Percentiles rank a stretch among this genome's conserved stretches.
phyloP scores from a whole-genome alignment of 768 basidiomycete genomes.

The Boletus reticulatus region DNA sequence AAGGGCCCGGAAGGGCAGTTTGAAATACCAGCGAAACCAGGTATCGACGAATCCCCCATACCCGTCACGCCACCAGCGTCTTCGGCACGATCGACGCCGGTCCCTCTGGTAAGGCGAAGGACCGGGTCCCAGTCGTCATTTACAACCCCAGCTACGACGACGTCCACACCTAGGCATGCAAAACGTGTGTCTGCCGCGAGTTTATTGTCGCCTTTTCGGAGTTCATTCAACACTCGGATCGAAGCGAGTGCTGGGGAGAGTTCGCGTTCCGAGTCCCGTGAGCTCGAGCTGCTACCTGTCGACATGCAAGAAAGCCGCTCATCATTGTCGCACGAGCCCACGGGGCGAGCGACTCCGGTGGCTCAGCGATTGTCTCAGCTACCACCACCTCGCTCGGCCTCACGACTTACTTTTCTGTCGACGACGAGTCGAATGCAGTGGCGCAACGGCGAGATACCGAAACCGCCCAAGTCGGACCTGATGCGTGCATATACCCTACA shows the following conservation, averaged over 20 bases:
- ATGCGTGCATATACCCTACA: conserved; percentile 79
- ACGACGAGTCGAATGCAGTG: conserved; percentile 13
- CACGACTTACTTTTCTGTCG: conserved; percentile 26
- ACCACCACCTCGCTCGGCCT: conserved; percentile 14
- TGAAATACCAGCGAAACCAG: conserved; percentile 26
- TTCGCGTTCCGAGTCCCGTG: conserved; percentile 7
- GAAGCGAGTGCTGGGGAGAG: conserved; percentile 12
- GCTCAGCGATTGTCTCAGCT: conserved; percentile 12
- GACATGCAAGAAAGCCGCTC: conserved; percentile 22
- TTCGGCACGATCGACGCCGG: conserved; percentile 3
- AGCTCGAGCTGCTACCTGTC: conserved; percentile 25
- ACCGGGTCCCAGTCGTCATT: conserved; percentile 26
- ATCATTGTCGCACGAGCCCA: conserved; percentile 16
- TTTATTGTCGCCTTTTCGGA: conserved; percentile 28
- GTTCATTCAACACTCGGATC: conserved; percentile 5
- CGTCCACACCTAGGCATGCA: conserved; percentile 13
- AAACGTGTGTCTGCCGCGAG: conserved; percentile 30
- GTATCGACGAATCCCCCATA: conserved; percentile 10
- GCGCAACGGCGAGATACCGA: conserved; percentile 30
- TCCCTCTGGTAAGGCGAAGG: conserved; percentile 11
- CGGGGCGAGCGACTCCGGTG: conserved; percentile 10
- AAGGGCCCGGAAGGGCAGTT: conserved; percentile 20
- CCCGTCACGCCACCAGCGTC: not conserved
- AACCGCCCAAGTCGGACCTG: conserved; percentile 52
- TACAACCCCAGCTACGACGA: conserved; percentile 12